Evolutionary conservation across 345 rosid genomes (phyloP).

Genomic region (Mercurialis annua): DNA sequence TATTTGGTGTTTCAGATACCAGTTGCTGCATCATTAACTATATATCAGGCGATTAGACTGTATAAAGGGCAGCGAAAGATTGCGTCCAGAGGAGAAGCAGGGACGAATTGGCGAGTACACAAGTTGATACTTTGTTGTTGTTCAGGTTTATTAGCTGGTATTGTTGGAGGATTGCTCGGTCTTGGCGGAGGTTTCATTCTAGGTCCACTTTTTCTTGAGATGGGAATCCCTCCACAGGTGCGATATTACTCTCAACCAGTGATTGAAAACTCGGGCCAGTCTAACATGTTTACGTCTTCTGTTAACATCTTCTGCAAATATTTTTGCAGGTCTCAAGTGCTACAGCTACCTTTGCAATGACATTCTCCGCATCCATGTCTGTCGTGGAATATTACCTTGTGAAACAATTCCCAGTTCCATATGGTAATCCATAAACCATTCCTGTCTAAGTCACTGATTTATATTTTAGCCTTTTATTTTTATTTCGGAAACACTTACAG

Average conservation of each 20-base stretch:
- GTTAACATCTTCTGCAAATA: background rate
- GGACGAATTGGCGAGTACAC: conserved; percentile 30
- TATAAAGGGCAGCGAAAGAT: conserved; percentile 63
- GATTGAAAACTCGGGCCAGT: too few species aligned
- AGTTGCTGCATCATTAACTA: conserved; percentile 56
- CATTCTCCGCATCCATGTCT: conserved; percentile 82
- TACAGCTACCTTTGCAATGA: conserved; percentile 85
- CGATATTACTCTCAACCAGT: conserved; percentile 2
- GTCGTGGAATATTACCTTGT: conserved; percentile 78
- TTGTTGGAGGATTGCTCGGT: conserved; percentile 78
- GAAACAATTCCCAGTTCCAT: conserved; percentile 79
- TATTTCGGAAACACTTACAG: too few species aligned
- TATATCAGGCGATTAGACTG: conserved; percentile 59
- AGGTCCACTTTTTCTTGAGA: conserved; percentile 74
- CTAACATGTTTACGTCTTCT: background rate
- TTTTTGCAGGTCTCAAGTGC: conserved; percentile 65
- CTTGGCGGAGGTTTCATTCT: conserved; percentile 79
- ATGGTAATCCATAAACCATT: conserved; percentile 35
- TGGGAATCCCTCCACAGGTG: conserved; percentile 79
- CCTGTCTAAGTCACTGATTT: too few species aligned
- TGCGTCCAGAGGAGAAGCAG: conserved; percentile 55
- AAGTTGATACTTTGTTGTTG: conserved; percentile 53
- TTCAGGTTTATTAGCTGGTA: conserved; percentile 60
- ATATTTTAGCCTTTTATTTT: too few species aligned
- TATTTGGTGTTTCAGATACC: conserved; percentile 44